Conservation (phyloP, 1,284 basidiomycete genomes). For the Exobasidium cylindrosporum region DNA sequence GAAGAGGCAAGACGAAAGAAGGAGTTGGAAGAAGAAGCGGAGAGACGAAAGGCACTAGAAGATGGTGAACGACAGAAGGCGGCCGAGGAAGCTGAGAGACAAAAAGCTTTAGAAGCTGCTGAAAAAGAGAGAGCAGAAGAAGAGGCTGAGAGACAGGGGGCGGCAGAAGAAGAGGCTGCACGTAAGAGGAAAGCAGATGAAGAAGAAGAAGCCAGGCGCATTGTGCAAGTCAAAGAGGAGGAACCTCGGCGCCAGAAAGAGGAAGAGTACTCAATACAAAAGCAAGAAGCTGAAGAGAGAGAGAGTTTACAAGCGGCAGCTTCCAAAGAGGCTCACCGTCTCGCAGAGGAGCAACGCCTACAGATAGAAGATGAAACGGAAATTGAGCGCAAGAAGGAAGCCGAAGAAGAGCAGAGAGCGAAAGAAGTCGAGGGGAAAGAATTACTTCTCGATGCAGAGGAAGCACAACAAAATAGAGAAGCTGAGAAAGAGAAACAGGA, state of each 20-base stretch:
- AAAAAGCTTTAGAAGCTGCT: too few relatives aligned
- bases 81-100: too few relatives aligned
- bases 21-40: too few relatives aligned
- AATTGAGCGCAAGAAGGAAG: slow-evolving; percentile 4
- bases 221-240: too few relatives aligned
- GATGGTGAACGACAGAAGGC: neutral
- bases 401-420: neutral
- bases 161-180: neutral
- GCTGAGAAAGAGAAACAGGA: neutral
- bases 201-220: too few relatives aligned
- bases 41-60: slow-evolving; percentile 1
- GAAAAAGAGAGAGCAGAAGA: neutral
- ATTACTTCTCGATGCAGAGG: neutral
- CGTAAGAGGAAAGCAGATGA: neutral
- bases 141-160: neutral
- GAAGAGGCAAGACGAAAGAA: neutral
- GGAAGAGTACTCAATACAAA: too few relatives aligned
- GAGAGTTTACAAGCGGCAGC: neutral
- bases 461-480: neutral
- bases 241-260: too few relatives aligned
- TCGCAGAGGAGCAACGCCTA: too few relatives aligned
- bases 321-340: too few relatives aligned
- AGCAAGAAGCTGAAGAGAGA: neutral
- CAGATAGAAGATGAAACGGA: slow-evolving; percentile 1
- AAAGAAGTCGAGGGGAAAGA: neutral